phyloP scores from a whole-genome alignment of 176 grass and related monocot genomes.

The Dactylis glomerata region DNA sequence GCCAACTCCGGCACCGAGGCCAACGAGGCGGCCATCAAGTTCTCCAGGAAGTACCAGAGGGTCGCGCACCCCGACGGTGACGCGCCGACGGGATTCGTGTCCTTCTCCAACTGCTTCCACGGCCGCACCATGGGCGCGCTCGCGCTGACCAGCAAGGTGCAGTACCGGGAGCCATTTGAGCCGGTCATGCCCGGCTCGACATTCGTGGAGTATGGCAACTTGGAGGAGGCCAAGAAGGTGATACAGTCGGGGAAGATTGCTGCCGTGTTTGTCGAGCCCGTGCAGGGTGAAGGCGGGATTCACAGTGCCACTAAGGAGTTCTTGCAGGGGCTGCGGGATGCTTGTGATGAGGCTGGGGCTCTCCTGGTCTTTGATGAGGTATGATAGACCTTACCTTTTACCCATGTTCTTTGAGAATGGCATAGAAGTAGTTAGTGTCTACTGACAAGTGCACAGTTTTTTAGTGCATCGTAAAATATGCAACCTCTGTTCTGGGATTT shows the following conservation, averaged over 20 bases:
- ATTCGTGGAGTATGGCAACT: constrained; percentile 66
- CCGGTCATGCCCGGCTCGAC: constrained; percentile 73
- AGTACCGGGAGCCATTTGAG: constrained; percentile 68
- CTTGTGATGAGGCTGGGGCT: constrained; percentile 65
- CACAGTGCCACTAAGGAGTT: constrained; percentile 77
- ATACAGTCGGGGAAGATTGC: constrained; percentile 60
- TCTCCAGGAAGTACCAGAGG: constrained; percentile 80
- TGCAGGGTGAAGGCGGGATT: constrained; percentile 91
- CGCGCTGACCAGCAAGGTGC: constrained; percentile 77
- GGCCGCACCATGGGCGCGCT: constrained; percentile 82
- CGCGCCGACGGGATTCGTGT: constrained; percentile 49
- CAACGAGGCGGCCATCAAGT: constrained; percentile 98
- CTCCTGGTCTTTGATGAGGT: constrained; percentile 96
- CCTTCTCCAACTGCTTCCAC: constrained; percentile 82
- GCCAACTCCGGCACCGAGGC: constrained; percentile 85
- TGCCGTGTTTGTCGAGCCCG: constrained; percentile 82
- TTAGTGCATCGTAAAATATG: not conserved
- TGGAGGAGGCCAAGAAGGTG: constrained; percentile 45
- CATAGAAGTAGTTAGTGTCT: not conserved
- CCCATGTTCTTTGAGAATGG: not conserved
- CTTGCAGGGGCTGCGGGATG: constrained; percentile 54
- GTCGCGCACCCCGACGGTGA: constrained; percentile 16
- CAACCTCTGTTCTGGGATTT: not conserved
- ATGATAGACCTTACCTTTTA: not conserved
- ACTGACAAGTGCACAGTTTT: not conserved